Conservation (phyloP, 768 basidiomycete species). For the Tricholomella constricta region DNA sequence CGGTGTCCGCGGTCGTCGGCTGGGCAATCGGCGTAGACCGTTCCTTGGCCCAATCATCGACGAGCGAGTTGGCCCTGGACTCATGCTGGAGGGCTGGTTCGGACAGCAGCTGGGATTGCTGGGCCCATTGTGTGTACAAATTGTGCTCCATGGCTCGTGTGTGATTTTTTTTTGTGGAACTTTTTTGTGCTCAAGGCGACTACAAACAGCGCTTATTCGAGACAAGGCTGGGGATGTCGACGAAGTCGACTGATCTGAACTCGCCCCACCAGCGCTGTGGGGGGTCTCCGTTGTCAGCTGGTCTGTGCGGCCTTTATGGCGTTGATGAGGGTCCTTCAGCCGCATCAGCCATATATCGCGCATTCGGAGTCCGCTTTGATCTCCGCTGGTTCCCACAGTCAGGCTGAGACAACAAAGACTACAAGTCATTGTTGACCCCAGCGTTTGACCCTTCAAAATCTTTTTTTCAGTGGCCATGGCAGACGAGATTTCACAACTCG, state of each 20-base stretch:
- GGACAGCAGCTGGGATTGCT: conserved; percentile 35
- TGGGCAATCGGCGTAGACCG: conserved; percentile 28
- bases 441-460: conserved; percentile 13
- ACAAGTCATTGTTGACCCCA: conserved; percentile 14
- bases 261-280: conserved; percentile 26
- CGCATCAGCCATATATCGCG: conserved; percentile 21
- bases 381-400: conserved; percentile 35
- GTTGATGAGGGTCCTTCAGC: conserved; percentile 17
- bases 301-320: conserved; percentile 28
- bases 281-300: conserved; percentile 22
- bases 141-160: conserved; percentile 39
- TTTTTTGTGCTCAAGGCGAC: conserved; percentile 33
- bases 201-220: conserved; percentile 35
- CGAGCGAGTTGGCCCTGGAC: conserved; percentile 25
- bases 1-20: conserved; percentile 22
- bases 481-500: conserved; percentile 29
- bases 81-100: conserved; percentile 37
- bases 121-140: conserved; percentile 48
- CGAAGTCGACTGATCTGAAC: conserved; percentile 24
- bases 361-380: conserved; percentile 33
- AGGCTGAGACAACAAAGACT: conserved; percentile 22
- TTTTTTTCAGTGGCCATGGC: conserved; percentile 22
- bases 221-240: conserved; percentile 22
- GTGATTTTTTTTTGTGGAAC: conserved; percentile 28
- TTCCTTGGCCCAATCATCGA: conserved; percentile 51